Conservation (phyloP, 2,329 filamentous ascomycete species). For the Pestalotiopsis sp. region DNA sequence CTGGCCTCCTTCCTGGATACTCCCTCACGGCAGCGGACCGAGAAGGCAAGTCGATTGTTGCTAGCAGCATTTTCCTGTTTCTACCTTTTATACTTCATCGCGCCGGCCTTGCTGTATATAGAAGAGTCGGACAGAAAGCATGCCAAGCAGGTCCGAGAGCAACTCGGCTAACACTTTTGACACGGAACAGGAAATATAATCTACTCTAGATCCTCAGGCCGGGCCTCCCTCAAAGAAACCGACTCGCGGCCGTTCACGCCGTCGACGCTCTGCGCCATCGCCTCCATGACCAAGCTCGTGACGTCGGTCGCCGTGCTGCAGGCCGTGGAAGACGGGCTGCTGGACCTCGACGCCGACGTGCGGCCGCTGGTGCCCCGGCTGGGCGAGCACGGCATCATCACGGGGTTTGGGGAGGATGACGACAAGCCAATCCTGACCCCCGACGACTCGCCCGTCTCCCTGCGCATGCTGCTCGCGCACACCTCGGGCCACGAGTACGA, state of each 20-base stretch:
- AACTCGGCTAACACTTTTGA: background rate
- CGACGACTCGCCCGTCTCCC: conserved; percentile 40
- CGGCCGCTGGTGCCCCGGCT: conserved; percentile 47
- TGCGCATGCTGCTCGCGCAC: conserved; percentile 52
- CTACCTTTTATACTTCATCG: too few relatives aligned
- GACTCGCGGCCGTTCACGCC: conserved; percentile 21
- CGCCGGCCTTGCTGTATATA: too few relatives aligned
- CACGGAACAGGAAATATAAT: conserved; percentile 18
- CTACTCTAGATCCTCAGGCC: conserved; percentile 24
- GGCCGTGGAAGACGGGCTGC: conserved; percentile 50
- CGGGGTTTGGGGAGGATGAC: conserved; percentile 40
- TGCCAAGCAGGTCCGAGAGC: background rate
- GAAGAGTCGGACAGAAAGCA: too few relatives aligned
- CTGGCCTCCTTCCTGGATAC: background rate
- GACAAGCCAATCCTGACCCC: conserved; percentile 37
- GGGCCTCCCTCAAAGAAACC: conserved; percentile 21
- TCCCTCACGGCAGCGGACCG: background rate
- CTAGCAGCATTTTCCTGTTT: too few relatives aligned
- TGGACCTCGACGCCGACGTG: conserved; percentile 47
- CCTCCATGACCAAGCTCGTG: conserved; percentile 42
- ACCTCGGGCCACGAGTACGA: conserved; percentile 49
- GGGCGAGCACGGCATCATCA: conserved; percentile 45
- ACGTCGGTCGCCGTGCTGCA: conserved; percentile 54
- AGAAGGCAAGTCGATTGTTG: background rate
- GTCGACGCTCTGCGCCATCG: conserved; percentile 21